Evolutionary conservation across 2,329 filamentous ascomycete genomes (phyloP).

Genomic region (Drechslerella dactyloides): DNA sequence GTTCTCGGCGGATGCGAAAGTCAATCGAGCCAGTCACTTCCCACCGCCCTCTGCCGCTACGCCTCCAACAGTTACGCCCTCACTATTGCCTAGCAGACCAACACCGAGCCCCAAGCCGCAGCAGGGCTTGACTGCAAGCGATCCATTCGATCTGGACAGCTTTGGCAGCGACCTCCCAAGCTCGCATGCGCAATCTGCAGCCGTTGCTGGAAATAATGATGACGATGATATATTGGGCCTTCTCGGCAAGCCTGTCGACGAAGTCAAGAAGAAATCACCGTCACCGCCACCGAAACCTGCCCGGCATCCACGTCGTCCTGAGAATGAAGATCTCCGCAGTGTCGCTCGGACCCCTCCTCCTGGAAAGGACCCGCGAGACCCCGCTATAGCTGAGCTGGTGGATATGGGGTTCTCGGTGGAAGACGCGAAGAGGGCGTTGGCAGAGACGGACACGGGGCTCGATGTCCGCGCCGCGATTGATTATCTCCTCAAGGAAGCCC

Average conservation of each 20-base stretch:
- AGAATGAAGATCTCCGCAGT: slow-evolving; percentile 48
- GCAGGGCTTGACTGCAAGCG: slow-evolving; percentile 10
- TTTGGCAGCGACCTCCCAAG: slow-evolving; percentile 26
- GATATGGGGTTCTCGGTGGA: slow-evolving; percentile 93
- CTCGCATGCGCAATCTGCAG: slow-evolving; percentile 3
- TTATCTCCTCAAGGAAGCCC: slow-evolving; percentile 88
- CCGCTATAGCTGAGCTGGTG: slow-evolving; percentile 81
- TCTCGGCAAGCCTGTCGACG: slow-evolving; percentile 69
- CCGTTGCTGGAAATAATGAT: slow-evolving; percentile 58
- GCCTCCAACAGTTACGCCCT: slow-evolving; percentile 57
- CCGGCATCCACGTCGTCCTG: slow-evolving; percentile 59
- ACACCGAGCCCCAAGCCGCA: slow-evolving; percentile 32
- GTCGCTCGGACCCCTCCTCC: slow-evolving; percentile 36
- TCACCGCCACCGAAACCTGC: slow-evolving; percentile 60
- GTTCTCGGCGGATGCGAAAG: slow-evolving; percentile 70
- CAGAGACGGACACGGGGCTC: slow-evolving; percentile 76
- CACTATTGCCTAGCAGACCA: slow-evolving; percentile 22
- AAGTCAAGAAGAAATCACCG: slow-evolving; percentile 59
- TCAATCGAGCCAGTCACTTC: slow-evolving; percentile 71
- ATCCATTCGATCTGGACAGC: slow-evolving; percentile 53
- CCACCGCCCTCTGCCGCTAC: slow-evolving; percentile 63
- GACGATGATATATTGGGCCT: slow-evolving; percentile 72
- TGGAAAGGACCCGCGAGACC: slow-evolving; percentile 53
- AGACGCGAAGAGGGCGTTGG: slow-evolving; percentile 79
- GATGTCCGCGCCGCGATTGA: slow-evolving; percentile 87